These are phyloP conservation scores for Pseudocercospora fijiensis DNA, from an alignment of 2,329 filamentous ascomycete species.

Conservation along the genomic window DNA sequence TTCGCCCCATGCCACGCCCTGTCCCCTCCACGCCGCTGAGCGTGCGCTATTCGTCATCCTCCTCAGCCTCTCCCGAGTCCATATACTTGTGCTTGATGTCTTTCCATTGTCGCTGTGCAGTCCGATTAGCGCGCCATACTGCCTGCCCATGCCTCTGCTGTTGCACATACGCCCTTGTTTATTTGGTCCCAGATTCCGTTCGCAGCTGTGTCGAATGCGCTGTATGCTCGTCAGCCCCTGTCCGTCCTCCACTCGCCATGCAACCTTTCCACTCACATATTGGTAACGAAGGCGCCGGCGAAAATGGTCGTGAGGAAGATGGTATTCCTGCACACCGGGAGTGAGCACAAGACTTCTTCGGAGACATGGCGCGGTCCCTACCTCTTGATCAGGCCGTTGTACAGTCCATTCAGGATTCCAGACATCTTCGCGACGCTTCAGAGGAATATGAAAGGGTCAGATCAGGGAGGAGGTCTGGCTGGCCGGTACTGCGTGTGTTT, in stretches of 20 bases:
- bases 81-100: conserved; percentile 93
- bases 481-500: conserved; percentile 3
- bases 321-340: conserved; percentile 79
- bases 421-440: conserved; percentile 50
- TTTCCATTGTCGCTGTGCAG: conserved; percentile 94
- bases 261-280: conserved; percentile 65
- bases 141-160: neutral
- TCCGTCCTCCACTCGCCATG: conserved; percentile 1
- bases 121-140: conserved; percentile 30
- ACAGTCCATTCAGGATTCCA: conserved; percentile 57
- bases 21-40: conserved; percentile 37
- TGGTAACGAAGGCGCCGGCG: conserved; percentile 80
- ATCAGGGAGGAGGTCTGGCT: neutral
- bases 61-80: conserved; percentile 36
- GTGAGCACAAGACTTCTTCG: conserved; percentile 2
- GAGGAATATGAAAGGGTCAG: neutral
- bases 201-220: conserved; percentile 77
- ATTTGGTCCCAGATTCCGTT: conserved; percentile 86
- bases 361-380: conserved; percentile 55
- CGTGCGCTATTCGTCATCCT: conserved; percentile 60
- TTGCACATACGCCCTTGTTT: conserved; percentile 82
- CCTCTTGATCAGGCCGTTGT: conserved; percentile 46
- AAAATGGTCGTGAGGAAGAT: conserved; percentile 88
- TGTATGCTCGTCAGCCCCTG: conserved; percentile 44
- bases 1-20: neutral